Conservation (phyloP, 306 rosid genomes). For the Pterocarpus santalinus region DNA sequence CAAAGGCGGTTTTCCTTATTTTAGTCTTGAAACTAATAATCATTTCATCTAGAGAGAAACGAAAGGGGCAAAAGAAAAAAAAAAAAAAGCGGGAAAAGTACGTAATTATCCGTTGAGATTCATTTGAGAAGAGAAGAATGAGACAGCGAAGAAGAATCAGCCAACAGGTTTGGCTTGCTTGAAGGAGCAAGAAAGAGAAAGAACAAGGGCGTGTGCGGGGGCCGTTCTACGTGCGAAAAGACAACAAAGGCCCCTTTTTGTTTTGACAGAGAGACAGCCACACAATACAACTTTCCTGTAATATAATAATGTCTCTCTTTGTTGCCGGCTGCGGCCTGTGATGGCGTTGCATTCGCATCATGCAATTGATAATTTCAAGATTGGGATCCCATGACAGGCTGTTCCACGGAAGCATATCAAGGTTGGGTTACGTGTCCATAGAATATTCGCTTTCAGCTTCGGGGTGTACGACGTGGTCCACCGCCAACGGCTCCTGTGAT, state of each 20-base stretch:
- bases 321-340: slow-evolving; percentile 35
- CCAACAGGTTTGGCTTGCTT: slow-evolving; percentile 44
- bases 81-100: too few relatives aligned
- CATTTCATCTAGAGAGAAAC: neutral
- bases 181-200: slow-evolving; percentile 26
- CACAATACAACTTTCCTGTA: neutral
- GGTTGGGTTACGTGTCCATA: neutral
- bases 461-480: slow-evolving; percentile 40
- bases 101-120: neutral
- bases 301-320: slow-evolving; percentile 11
- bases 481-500: slow-evolving; percentile 39
- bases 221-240: slow-evolving; percentile 34
- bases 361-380: neutral
- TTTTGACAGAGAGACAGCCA: slow-evolving; percentile 29
- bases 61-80: neutral
- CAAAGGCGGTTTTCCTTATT: neutral
- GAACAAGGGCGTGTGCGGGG: slow-evolving; percentile 37
- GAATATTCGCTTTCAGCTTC: neutral
- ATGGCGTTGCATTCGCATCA: neutral
- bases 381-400: slow-evolving; percentile 45
- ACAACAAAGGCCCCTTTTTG: neutral
- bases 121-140: neutral
- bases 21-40: neutral
- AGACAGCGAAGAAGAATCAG: slow-evolving; percentile 47
- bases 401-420: slow-evolving; percentile 21